Conservation (phyloP, 108 stramenopile genomes). For the Conticribra guillardii region DNA sequence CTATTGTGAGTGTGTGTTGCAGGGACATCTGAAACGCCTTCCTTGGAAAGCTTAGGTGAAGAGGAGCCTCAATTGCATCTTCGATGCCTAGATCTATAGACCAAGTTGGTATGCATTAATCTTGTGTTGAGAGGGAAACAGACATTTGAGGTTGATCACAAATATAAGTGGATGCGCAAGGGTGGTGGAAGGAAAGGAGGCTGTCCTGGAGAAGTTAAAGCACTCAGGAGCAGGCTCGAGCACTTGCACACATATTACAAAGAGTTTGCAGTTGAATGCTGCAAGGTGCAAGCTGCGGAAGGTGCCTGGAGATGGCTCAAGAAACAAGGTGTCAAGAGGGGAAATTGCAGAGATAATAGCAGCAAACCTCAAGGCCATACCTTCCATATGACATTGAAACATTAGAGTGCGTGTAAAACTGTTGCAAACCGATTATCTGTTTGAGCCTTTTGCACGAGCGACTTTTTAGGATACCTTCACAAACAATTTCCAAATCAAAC, state of each 20-base stretch:
- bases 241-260: background rate
- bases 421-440: too few relatives aligned
- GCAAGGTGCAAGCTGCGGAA: background rate
- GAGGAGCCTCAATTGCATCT: background rate
- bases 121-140: background rate
- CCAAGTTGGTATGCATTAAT: background rate
- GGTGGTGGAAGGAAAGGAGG: background rate
- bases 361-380: background rate
- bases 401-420: too few relatives aligned
- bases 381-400: background rate
- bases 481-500: too few relatives aligned
- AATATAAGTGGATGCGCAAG: background rate
- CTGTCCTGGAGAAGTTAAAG: background rate
- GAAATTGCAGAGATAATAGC: background rate
- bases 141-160: background rate
- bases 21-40: background rate
- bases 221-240: background rate
- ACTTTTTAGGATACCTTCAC: too few relatives aligned
- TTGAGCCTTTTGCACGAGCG: too few relatives aligned
- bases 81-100: background rate
- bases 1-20: too few relatives aligned
- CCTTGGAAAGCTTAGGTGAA: background rate
- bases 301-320: background rate
- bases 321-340: background rate
- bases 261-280: background rate